Base-by-base conservation (phyloP, 2,329 filamentous ascomycete genomes). In the Colletotrichum sojae region DNA sequence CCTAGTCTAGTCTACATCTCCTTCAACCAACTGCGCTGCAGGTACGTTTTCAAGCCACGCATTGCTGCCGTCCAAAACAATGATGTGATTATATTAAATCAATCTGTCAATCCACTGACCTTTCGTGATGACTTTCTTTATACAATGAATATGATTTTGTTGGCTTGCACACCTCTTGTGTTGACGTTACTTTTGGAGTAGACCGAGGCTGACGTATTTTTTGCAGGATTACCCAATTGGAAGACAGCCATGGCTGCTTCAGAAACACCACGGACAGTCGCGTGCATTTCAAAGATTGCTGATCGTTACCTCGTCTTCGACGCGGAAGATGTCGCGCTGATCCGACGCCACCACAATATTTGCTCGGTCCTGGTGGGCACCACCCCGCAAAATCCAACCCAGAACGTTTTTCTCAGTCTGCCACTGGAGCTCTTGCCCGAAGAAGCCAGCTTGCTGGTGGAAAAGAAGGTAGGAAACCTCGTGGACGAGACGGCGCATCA, bases 221-320 rank as follows among this genome's bases (percentile, higher is more conserved):
- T 6, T 18, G 46, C 20, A 36, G 31, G 46, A 49, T 13, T 49
- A 20, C 46, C n/a, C 8, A 9, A 12, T 8, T 9, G 48, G 16
- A 39, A n/a, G 8, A 43, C 15, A 2, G 39, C 18, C 1, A 64
- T 71, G 66, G 43, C 61, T 46, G 18, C 36, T 3, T 16, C 18
- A 5, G 36, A 90, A 74, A 46, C 10, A 27, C 25, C 45, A 9
- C 22, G 16, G 15, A 31, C 22, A 20, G 89, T 89, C 12, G 88
- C 97, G 71, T 90, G 94, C 70, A 96, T 98, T 76, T 95, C 93
- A 73, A 86, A 89, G 77, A 90, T 97, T 70, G 90, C 90, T 54
- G 90, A 91, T 73, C 91, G 93, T 73, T 98, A 95, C 83, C 89
- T 98, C 70, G 85, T 99, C 73, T 98, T 98, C 84, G 94, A 97